Base-by-base conservation (phyloP, 352 stramenopile species). In the Phytopythium aichiense region DNA sequence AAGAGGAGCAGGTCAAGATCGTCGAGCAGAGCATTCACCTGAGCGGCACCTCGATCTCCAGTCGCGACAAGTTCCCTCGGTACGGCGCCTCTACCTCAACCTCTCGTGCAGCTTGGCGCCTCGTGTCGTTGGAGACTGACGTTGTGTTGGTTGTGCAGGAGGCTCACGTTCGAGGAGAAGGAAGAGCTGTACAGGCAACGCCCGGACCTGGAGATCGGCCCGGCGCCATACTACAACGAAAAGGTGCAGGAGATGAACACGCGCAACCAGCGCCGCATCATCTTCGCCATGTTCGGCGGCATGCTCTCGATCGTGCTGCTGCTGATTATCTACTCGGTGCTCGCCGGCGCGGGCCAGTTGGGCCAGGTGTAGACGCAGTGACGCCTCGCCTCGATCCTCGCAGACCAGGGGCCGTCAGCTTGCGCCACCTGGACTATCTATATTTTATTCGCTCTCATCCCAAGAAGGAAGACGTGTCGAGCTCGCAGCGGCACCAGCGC, bases 101-200 rank as follows among this genome's bases (percentile, higher is more conserved):
- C n/a, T 6, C n/a, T 18, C 3, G 7, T 7, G 7, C 12, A 7
- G 7, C 4, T 12, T 48, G 16, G n/a, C n/a, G n/a, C n/a, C n/a
- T n/a, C 16, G 42, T 48, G 15, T 20, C 25, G 42, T 20, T 4
- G 8, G 20, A 45, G 31, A 45, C 49, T 56, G 15, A 56, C 49
- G 23, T 1, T n/a, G 2, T 12, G 35, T 40, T n/a, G n/a, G 35
- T 50, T 54, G 16, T 58, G 25, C 55, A 91, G 84, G 43, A 76
- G 87, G 15, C 61, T 95, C 55, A 94, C 87, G 20, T 66, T 79
- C 20, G 81, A 91, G 71, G 87, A 95, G 66, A 91, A 89, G 64
- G 77, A 84, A 49, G 87, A 89, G 58, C 74, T 95, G 38, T 95
- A 95, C 65, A 84, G 79, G 67, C 53, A 90, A 55, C 87, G 87